phyloP scores from a whole-genome alignment of 164 flowering plant species.

The Liquidambar formosana region DNA sequence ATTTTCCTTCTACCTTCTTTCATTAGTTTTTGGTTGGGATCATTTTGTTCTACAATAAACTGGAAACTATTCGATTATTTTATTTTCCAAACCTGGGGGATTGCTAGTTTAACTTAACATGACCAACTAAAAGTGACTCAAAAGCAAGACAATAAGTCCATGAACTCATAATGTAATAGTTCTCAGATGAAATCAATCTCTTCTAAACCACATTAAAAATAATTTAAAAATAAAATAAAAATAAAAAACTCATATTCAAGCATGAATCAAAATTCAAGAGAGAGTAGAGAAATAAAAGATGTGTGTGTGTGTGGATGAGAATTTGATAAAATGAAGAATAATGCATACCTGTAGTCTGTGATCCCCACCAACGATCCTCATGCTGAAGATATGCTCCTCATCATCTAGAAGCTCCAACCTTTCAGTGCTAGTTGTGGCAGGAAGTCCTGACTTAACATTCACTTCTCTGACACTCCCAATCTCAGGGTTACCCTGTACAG shows the following conservation, averaged over 20 bases:
- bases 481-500: slow-evolving; percentile 6
- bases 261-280: neutral
- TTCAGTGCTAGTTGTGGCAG: slow-evolving; percentile 8
- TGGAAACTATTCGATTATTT: too few species aligned
- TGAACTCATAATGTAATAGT: too few species aligned
- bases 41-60: too few species aligned
- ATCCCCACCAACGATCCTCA: slow-evolving; percentile 10
- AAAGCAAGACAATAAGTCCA: too few species aligned
- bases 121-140: too few species aligned
- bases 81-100: too few species aligned
- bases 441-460: slow-evolving; percentile 11
- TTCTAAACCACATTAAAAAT: neutral
- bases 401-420: slow-evolving; percentile 10
- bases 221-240: neutral
- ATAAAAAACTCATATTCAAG: neutral
- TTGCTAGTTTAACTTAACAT: too few species aligned
- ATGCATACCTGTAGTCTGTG: slow-evolving; percentile 2
- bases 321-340: neutral
- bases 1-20: too few species aligned
- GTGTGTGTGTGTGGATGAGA: too few species aligned
- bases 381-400: slow-evolving; percentile 8
- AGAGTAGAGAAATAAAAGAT: neutral
- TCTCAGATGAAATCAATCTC: too few species aligned
- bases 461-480: slow-evolving; percentile 7
- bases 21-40: too few species aligned